A percentile compares a stretch with the other conserved stretches of the same genome.
phyloP scores from a whole-genome alignment of 202 grass and related monocot genomes.

The Carex arenaria region DNA sequence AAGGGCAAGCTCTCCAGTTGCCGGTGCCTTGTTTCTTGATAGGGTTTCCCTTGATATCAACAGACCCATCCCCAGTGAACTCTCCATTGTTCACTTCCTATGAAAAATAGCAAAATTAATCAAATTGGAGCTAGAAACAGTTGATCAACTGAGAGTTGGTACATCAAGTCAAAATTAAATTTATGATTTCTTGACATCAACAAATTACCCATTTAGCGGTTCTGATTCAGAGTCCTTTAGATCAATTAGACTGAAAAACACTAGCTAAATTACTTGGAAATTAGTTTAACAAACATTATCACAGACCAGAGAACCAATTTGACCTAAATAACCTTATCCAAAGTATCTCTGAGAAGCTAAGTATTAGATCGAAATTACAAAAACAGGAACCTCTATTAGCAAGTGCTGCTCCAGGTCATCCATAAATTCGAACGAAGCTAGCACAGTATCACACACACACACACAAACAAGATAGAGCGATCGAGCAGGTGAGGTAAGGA shows the following conservation, averaged over 20 bases:
- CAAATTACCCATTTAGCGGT: not conserved
- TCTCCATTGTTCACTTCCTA: constrained; percentile 47
- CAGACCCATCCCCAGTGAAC: constrained; percentile 83
- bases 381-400: constrained; percentile 14
- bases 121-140: not conserved
- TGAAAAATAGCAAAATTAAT: not conserved
- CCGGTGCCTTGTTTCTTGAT: constrained; percentile 67
- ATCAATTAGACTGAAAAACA: not conserved
- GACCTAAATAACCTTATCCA: not conserved
- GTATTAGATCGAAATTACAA: constrained; percentile 7
- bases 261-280: not conserved
- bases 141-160: not conserved
- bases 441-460: not conserved
- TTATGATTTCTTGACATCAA: not conserved
- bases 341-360: not conserved
- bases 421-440: not conserved
- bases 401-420: not conserved
- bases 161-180: not conserved
- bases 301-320: constrained; percentile 1
- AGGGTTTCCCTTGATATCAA: constrained; percentile 62
- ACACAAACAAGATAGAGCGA: not conserved
- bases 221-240: not conserved
- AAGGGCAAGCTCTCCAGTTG: constrained; percentile 87
- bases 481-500: not conserved
- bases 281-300: not conserved